Conservation (phyloP, 331 rosid species). For the Cydonia oblonga region DNA sequence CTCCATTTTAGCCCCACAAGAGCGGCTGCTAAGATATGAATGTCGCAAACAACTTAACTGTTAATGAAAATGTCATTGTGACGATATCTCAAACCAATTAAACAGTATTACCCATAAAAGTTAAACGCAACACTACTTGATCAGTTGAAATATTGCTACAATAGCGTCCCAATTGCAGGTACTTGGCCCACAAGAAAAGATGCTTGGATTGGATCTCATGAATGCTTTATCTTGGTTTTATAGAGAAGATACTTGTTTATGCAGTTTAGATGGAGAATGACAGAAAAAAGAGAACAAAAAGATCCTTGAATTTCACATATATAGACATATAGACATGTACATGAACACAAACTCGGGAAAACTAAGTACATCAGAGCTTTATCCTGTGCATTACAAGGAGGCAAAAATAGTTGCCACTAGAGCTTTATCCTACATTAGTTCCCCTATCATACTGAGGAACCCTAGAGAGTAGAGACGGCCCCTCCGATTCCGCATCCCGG, state of each 20-base stretch:
- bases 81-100: not conserved
- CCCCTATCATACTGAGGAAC: conserved; percentile 15
- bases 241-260: too few relatives aligned
- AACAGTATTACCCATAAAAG: too few relatives aligned
- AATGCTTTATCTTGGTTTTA: too few relatives aligned
- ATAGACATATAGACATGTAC: conserved; percentile 44
- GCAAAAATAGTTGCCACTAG: too few relatives aligned
- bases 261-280: too few relatives aligned
- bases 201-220: too few relatives aligned
- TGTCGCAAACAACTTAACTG: too few relatives aligned
- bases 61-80: not conserved
- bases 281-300: conserved; percentile 3
- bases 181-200: not conserved
- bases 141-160: too few relatives aligned
- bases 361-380: conserved; percentile 33
- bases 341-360: conserved; percentile 30
- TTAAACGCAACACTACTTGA: not conserved
- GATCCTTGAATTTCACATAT: conserved; percentile 36
- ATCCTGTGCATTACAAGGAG: too few relatives aligned
- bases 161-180: not conserved
- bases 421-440: conserved; percentile 30
- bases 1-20: not conserved
- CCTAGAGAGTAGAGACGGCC: conserved; percentile 20
- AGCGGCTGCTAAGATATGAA: not conserved
- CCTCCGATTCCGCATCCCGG: conserved; percentile 8